Base-by-base conservation (phyloP, 1,284 basidiomycete genomes). In the Cryptococcus depauperatus region DNA sequence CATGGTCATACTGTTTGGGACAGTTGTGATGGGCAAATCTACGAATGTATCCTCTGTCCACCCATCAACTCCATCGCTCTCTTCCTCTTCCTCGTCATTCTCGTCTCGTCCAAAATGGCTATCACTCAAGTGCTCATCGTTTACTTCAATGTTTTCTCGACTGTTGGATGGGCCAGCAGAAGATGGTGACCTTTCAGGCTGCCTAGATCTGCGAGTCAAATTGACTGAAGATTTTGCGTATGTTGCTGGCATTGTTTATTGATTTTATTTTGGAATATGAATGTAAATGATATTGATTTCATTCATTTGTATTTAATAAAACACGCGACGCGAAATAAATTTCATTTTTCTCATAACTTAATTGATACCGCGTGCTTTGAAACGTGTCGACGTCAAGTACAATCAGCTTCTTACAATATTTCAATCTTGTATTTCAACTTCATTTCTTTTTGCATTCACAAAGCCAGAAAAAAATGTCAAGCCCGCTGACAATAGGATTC, bases 401-500 rank as follows among this genome's bases (percentile, higher is more conserved):
- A 18, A 25, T 25, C 27, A 30, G 21, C 29, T 40, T 13, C 23
- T 26, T n/a, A 27, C 30, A 28, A 38, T n/a, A 32, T 37, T 11
- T 33, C 18, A 32, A 47, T 40, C n/a, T 44, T n/a, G n/a, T n/a
- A n/a, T n/a, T 38, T 35, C 45, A 27, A 41, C 23, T 26, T n/a
- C 38, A 27, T 47, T 25, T 26, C 26, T 30, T 32, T 23, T 43
- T 23, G 38, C 25, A 41, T 27, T 23, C 9, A 29, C 35, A 19
- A 26, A 21, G 6, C 19, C 37, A 9, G 7, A 37, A 19, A 41
- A 60, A 7, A 27, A 67, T 65, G 62, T 43, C 62, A 14, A 54
- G 49, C 42, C 58, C 57, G 9, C 60, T 71, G 41, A 64, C 66
- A 5, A 48, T 55, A 9, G 63, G 61, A 34, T 69, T 69, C 50